Evolutionary conservation across 1,139 yeast genomes (phyloP).

Genomic region (Saccharomyces hybrid): DNA sequence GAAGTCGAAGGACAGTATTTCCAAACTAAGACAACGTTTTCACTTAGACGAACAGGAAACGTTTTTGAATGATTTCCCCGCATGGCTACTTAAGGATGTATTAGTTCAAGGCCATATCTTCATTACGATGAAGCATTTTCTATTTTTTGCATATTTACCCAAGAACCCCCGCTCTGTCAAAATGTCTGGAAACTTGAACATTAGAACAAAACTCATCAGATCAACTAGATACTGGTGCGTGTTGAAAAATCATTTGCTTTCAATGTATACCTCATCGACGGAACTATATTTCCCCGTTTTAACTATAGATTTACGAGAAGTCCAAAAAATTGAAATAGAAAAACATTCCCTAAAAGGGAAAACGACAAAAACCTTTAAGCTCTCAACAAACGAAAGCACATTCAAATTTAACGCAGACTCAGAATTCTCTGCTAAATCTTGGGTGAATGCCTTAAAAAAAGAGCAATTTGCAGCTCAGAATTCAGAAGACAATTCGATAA

Average conservation of each 20-base stretch:
- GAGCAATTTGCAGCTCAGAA: conserved; percentile 69
- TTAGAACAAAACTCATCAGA: conserved; percentile 23
- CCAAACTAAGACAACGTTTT: conserved; percentile 33
- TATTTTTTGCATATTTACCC: conserved; percentile 79
- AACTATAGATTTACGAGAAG: conserved; percentile 66
- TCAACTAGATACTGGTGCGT: conserved; percentile 65
- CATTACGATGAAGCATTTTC: conserved; percentile 53
- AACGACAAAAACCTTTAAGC: conserved; percentile 36
- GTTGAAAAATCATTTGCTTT: conserved; percentile 57
- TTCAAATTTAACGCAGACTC: conserved; percentile 71
- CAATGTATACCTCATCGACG: conserved; percentile 62
- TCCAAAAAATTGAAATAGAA: conserved; percentile 46
- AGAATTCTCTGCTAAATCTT: conserved; percentile 60
- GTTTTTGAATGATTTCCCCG: conserved; percentile 50
- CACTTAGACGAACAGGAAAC: conserved; percentile 42
- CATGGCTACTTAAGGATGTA: conserved; percentile 80
- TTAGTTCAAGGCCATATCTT: conserved; percentile 79
- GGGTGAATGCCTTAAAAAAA: conserved; percentile 72
- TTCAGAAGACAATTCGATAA: conserved; percentile 56
- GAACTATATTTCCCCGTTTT: conserved; percentile 76
- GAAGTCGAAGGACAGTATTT: background rate
- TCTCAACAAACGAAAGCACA: conserved; percentile 50
- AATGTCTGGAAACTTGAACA: conserved; percentile 29
- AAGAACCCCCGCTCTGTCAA: conserved; percentile 30
- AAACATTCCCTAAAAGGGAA: conserved; percentile 12